These are phyloP conservation scores for Phytophthora cactorum DNA, from an alignment of 352 stramenopile genomes.

Conservation along the genomic window DNA sequence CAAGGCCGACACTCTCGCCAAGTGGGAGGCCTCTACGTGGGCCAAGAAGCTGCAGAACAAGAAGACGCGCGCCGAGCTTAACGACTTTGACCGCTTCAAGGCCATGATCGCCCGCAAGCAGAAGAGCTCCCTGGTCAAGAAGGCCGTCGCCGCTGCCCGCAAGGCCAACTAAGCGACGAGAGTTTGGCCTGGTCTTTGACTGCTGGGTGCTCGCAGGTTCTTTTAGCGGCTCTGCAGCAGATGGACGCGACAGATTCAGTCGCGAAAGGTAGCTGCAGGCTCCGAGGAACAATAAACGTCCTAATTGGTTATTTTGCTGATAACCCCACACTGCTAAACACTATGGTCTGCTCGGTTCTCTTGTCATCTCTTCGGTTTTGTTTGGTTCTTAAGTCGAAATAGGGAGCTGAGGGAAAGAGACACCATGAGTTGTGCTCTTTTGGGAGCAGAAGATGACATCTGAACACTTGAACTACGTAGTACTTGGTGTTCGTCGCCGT, in stretches of 20 bases:
- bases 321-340: conserved; percentile 35
- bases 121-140: conserved; percentile 95
- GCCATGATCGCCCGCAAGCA: conserved; percentile 99
- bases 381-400: neutral
- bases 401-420: no score
- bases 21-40: conserved; percentile 97
- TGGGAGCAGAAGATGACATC: no score
- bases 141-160: conserved; percentile 78
- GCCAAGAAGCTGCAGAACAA: conserved; percentile 98
- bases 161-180: conserved; percentile 67
- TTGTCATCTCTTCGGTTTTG: neutral
- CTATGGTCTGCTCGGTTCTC: neutral
- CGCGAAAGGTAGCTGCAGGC: conserved; percentile 8
- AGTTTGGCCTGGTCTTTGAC: conserved; percentile 5
- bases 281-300: conserved; percentile 47
- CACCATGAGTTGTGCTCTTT: no score
- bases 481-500: no score
- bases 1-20: conserved; percentile 89
- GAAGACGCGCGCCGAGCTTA: conserved; percentile 94
- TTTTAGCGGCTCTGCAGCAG: neutral
- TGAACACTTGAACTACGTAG: no score
- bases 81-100: conserved; percentile 99
- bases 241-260: neutral
- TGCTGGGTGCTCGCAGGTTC: conserved; percentile 12
- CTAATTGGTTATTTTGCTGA: conserved; percentile 47